Evolutionary conservation across 179 eudicot species (phyloP).

Genomic region (Drosera spatulata): DNA sequence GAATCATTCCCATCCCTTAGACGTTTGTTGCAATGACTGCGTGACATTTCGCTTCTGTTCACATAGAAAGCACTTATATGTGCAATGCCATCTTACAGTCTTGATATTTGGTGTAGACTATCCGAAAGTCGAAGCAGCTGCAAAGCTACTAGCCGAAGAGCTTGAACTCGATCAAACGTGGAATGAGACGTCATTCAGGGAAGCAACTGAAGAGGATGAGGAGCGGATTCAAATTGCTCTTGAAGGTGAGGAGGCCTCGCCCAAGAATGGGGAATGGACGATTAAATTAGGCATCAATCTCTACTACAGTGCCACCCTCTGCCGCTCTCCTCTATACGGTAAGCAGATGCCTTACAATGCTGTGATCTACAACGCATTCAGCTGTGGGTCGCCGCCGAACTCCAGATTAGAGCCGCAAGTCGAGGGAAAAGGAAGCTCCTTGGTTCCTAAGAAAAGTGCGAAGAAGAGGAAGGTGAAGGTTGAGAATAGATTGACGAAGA

Average conservation of each 20-base stretch:
- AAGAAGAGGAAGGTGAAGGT: constrained; percentile 48
- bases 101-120: constrained; percentile 44
- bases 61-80: not conserved
- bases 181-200: constrained; percentile 58
- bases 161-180: constrained; percentile 40
- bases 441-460: constrained; percentile 22
- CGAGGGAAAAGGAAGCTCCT: constrained; percentile 13
- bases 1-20: too few species aligned
- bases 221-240: constrained; percentile 56
- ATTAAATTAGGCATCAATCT: constrained; percentile 89
- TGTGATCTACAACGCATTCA: constrained; percentile 74
- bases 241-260: constrained; percentile 60
- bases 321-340: constrained; percentile 90
- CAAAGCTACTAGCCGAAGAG: constrained; percentile 74
- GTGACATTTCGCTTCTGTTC: not conserved
- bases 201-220: constrained; percentile 59
- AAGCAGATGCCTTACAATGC: constrained; percentile 96
- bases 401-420: constrained; percentile 16
- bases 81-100: not conserved
- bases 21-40: not conserved
- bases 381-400: constrained; percentile 40
- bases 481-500: constrained; percentile 17
- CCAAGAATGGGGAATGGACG: constrained; percentile 90
- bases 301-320: constrained; percentile 78
- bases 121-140: constrained; percentile 78